These are phyloP conservation scores for Metarhizium humberi DNA, from an alignment of 2,329 filamentous ascomycete genomes.

Conservation along the genomic window DNA sequence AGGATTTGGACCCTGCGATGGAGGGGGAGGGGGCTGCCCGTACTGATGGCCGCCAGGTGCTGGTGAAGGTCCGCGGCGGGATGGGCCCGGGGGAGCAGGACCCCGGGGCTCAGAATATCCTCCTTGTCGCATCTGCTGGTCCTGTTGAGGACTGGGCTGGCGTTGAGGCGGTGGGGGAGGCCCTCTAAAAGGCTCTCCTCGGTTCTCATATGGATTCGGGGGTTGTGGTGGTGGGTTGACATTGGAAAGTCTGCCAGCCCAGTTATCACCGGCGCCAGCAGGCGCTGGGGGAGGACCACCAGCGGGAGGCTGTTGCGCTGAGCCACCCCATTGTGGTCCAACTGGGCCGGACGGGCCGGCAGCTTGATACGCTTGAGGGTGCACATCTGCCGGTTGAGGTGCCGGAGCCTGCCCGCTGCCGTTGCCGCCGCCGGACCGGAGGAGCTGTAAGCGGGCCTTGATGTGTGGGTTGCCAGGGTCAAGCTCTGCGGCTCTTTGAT, in stretches of 20 bases:
- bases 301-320: constrained; percentile 45
- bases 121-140: constrained; percentile 43
- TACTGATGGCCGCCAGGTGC: constrained; percentile 32
- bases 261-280: constrained; percentile 43
- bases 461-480: constrained; percentile 92
- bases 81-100: constrained; percentile 27
- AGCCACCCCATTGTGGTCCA: constrained; percentile 82
- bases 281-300: constrained; percentile 55
- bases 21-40: constrained; percentile 32
- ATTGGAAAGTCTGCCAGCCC: constrained; percentile 62
- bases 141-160: constrained; percentile 68
- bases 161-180: constrained; percentile 58
- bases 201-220: constrained; percentile 73
- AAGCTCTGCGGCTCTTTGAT: constrained; percentile 86
- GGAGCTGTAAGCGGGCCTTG: constrained; percentile 83
- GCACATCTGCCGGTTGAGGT: constrained; percentile 91
- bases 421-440: constrained; percentile 70
- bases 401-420: constrained; percentile 64
- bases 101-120: constrained; percentile 47
- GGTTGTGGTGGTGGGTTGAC: constrained; percentile 69
- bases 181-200: constrained; percentile 53
- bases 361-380: constrained; percentile 86
- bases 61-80: constrained; percentile 41
- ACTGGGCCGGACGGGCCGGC: constrained; percentile 72
- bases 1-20: constrained; percentile 37